A percentile compares a stretch with the other conserved stretches of the same genome.
phyloP scores from a whole-genome alignment of 768 basidiomycete species.

The Naganishia vishniacii region DNA sequence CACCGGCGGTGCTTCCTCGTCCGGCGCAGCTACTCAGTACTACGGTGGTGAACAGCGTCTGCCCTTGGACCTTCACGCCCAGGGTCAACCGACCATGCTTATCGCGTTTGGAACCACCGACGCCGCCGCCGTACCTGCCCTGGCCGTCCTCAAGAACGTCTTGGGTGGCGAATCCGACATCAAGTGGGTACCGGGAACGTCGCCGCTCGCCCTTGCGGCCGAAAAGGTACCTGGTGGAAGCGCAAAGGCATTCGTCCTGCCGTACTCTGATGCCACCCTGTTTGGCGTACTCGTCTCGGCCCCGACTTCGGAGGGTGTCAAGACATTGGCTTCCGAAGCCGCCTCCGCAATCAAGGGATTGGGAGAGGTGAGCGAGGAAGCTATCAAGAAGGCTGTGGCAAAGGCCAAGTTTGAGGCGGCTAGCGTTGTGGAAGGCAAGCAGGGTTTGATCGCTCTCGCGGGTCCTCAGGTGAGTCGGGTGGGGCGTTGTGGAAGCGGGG shows the following conservation, averaged over 20 bases:
- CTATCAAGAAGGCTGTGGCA: slow-evolving; percentile 71
- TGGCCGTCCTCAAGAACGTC: slow-evolving; percentile 72
- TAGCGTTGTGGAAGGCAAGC: slow-evolving; percentile 61
- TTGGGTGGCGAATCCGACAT: slow-evolving; percentile 72
- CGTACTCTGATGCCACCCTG: slow-evolving; percentile 86
- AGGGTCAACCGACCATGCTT: slow-evolving; percentile 62
- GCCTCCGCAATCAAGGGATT: slow-evolving; percentile 62
- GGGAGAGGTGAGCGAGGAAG: slow-evolving; percentile 60
- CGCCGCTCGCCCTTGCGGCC: slow-evolving; percentile 63
- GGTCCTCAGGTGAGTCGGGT: slow-evolving; percentile 47
- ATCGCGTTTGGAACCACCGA: slow-evolving; percentile 78
- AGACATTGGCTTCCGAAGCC: slow-evolving; percentile 49
- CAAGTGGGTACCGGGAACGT: slow-evolving; percentile 77
- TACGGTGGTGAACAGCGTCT: slow-evolving; percentile 84
- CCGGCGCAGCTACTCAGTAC: slow-evolving; percentile 54
- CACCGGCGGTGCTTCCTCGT: slow-evolving; percentile 35
- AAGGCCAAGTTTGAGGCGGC: slow-evolving; percentile 86
- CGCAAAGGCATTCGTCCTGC: slow-evolving; percentile 69
- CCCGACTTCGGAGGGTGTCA: slow-evolving; percentile 59
- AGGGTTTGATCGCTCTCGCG: slow-evolving; percentile 59
- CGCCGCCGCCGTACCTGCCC: slow-evolving; percentile 58
- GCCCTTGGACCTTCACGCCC: slow-evolving; percentile 53
- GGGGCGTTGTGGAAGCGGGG: no score
- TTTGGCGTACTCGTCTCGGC: slow-evolving; percentile 78
- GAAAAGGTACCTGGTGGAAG: slow-evolving; percentile 54